These are phyloP conservation scores for Lodderomyces margitis DNA, from an alignment of 1,139 yeast species.

Conservation along the genomic window DNA sequence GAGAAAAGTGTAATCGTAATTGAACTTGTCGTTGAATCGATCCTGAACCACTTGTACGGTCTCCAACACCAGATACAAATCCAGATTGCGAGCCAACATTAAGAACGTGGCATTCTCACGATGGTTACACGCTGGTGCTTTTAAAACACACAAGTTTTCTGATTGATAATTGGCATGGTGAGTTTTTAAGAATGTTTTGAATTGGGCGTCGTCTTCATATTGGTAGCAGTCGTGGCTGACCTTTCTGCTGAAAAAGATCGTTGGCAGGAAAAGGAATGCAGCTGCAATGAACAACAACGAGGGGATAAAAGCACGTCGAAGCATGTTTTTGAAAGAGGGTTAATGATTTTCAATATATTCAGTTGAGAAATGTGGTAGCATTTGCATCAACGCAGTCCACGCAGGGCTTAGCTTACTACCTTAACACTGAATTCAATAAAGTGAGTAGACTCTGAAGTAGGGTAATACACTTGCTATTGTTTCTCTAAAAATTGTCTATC, in stretches of 20 bases:
- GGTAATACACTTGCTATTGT: too few relatives aligned
- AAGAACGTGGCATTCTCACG: conserved; percentile 59
- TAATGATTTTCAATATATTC: not conserved
- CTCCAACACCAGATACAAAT: conserved; percentile 53
- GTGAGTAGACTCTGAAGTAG: too few relatives aligned
- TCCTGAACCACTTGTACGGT: conserved; percentile 68
- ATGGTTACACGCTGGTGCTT: conserved; percentile 2
- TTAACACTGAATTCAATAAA: too few relatives aligned
- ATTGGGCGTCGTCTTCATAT: conserved; percentile 2
- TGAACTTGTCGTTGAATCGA: conserved; percentile 60
- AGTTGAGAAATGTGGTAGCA: not conserved
- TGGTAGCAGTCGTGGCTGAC: not conserved
- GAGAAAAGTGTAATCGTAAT: conserved; percentile 36
- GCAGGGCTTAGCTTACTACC: too few relatives aligned
- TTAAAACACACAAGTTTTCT: conserved; percentile 8
- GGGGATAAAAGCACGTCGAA: not conserved
- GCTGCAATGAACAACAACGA: not conserved
- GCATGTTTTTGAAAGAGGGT: not conserved
- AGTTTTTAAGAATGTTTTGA: conserved; percentile 5
- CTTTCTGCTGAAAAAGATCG: not conserved
- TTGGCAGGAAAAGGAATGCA: not conserved
- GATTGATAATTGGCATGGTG: conserved; percentile 1
- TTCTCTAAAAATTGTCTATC: too few relatives aligned
- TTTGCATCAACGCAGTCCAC: too few relatives aligned
- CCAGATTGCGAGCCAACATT: conserved; percentile 69